Evolutionary conservation across 164 flowering plant species (phyloP), one percentile per base, ranked within the genome.

Genomic region (Tinospora cordifolia): DNA sequence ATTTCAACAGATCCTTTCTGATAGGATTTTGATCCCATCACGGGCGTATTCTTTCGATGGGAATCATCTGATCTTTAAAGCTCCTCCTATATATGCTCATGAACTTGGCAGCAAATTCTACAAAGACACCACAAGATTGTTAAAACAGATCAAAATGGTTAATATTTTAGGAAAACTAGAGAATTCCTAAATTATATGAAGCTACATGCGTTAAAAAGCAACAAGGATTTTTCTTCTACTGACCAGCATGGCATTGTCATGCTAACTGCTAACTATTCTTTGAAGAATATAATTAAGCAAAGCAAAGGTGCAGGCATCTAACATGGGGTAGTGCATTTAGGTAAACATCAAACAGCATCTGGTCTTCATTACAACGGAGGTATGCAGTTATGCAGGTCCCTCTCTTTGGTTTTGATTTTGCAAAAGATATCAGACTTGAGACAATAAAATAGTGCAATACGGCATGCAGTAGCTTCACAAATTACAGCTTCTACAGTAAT

Each of bases 51-150:
- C 22, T n/a, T 10, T n/a, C 27, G 62, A 65, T 8, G 54, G 30
- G 24, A 26, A 66, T 66, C 69, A 77, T 40, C 72, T n/a, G 74
- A 59, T 69, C 78, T 62, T 63, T 36, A 57, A 71, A 74, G 49
- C 82, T 81, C 78, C 76, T 87, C 77, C 90, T 81, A 77, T 83
- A 75, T 60, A 87, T 84, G 73, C 94, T 76, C 91, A 84, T 84
- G 78, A 89, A 86, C 79, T 89, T 89, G 38, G 87, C 90, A 59
- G 85, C 83, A 72, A 87, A 89, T 77, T 89, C 94, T 89, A 87
- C 86, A 83, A n/a, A 59, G 8, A 44, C 46, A 70, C 24, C 14
- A 46, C 6, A 63, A 41, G 47, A 24, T 67, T 46, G 58, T 60
- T 19, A 65, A 38, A 22, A 22, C 11, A 60, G 7, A 24, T 5